These are phyloP conservation scores for Diplogelasinospora grovesii DNA, from an alignment of 495 filamentous ascomycete genomes.

Conservation along the genomic window DNA sequence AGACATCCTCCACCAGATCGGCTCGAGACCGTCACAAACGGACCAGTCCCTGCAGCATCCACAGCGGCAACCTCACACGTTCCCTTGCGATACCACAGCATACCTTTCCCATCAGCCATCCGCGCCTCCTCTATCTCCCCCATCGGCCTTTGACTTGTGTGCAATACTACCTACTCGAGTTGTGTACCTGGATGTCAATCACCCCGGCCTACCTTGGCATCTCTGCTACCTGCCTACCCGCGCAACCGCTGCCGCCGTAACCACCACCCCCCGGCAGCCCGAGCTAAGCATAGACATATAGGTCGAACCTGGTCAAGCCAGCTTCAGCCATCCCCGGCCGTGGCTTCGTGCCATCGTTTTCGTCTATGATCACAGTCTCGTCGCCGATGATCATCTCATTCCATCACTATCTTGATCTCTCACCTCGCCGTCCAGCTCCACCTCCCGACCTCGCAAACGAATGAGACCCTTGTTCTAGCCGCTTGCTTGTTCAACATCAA, in stretches of 20 bases:
- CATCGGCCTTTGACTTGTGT: constrained; percentile 5
- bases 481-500: constrained; percentile 37
- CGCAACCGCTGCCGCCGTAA: constrained; percentile 11
- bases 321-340: not conserved
- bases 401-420: constrained; percentile 11
- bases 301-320: constrained; percentile 6
- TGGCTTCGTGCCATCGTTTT: not conserved
- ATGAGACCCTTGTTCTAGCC: constrained; percentile 41
- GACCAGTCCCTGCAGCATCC: constrained; percentile 14
- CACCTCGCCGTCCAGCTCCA: constrained; percentile 13
- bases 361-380: constrained; percentile 15
- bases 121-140: not conserved
- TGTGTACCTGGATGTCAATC: not conserved
- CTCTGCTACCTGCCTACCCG: constrained; percentile 7
- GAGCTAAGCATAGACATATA: constrained; percentile 10
- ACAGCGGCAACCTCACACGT: constrained; percentile 7
- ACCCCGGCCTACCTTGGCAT: constrained; percentile 1
- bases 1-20: constrained; percentile 10
- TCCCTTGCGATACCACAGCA: not conserved
- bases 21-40: constrained; percentile 3
- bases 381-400: constrained; percentile 17
- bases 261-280: constrained; percentile 9
- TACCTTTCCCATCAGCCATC: constrained; percentile 5
- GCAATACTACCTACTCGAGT: constrained; percentile 5
- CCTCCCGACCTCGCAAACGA: constrained; percentile 25